A percentile compares a stretch with the other conserved stretches of the same genome.
Conservation (phyloP, 192 early-diverging fungal genomes). For the Jimgerdemannia flammicorona region DNA sequence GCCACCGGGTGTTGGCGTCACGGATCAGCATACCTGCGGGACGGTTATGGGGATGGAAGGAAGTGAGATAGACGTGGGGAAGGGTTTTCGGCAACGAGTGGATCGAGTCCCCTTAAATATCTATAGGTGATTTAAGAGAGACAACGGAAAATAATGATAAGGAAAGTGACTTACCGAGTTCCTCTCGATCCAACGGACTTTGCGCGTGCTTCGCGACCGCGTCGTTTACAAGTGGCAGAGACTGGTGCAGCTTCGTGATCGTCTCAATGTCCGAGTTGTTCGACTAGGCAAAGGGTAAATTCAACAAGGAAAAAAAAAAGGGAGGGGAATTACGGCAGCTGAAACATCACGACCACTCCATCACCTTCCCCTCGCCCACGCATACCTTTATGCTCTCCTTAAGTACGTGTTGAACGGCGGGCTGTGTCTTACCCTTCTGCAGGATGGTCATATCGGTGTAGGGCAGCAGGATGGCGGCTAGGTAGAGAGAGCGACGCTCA, state of each 20-base stretch:
- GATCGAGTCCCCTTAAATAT: background rate
- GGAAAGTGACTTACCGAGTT: constrained; percentile 18
- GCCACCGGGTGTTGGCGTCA: constrained; percentile 53
- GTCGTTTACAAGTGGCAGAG: constrained; percentile 10
- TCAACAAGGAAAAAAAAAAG: background rate
- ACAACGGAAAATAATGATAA: too few relatives aligned
- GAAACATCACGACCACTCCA: too few relatives aligned
- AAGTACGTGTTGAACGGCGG: constrained; percentile 45
- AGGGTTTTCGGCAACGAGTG: too few relatives aligned
- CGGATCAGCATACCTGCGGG: constrained; percentile 55
- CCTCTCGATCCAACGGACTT: constrained; percentile 12
- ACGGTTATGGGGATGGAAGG: background rate
- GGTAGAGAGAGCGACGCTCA: constrained; percentile 41
- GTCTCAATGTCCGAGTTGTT: constrained; percentile 34
- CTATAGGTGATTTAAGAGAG: too few relatives aligned
- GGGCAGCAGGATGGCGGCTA: constrained; percentile 57
- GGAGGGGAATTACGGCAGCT: background rate
- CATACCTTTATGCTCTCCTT: constrained; percentile 62
- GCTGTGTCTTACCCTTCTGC: constrained; percentile 41
- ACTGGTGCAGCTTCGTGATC: constrained; percentile 30
- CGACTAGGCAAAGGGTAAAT: background rate
- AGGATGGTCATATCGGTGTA: constrained; percentile 34
- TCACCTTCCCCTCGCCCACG: background rate
- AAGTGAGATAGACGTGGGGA: too few relatives aligned
- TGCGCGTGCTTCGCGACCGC: constrained; percentile 13